These are phyloP conservation scores for Moricandia moricandioides DNA, from an alignment of 345 rosid species.

Conservation along the genomic window DNA sequence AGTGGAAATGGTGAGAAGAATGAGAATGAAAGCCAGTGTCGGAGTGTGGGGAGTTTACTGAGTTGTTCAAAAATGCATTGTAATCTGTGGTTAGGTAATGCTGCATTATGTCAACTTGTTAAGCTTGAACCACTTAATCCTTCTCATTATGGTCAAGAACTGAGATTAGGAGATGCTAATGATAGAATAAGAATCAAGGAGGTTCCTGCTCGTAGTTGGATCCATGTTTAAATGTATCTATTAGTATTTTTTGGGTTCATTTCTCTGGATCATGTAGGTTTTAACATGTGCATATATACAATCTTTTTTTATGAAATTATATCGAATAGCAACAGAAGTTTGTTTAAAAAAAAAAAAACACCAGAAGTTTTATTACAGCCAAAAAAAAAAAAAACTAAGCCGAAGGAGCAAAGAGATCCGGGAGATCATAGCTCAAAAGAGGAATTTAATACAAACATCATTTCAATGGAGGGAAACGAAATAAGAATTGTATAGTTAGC, in stretches of 20 bases:
- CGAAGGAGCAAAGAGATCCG: too few species aligned
- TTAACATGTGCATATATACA: background rate
- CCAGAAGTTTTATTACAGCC: too few species aligned
- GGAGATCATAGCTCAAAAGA: too few species aligned
- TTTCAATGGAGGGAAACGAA: too few species aligned
- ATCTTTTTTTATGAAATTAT: too few species aligned
- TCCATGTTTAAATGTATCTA: constrained; percentile 26
- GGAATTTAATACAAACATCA: too few species aligned
- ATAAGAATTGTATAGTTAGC: too few species aligned
- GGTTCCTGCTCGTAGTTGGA: constrained; percentile 57
- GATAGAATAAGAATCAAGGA: constrained; percentile 39
- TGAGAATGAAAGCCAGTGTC: constrained; percentile 57
- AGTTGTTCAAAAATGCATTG: constrained; percentile 55
- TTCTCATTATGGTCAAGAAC: constrained; percentile 44
- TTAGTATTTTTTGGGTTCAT: background rate
- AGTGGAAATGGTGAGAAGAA: constrained; percentile 39
- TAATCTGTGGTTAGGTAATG: constrained; percentile 49
- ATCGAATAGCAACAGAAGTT: too few species aligned
- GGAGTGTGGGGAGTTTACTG: constrained; percentile 61
- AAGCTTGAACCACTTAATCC: constrained; percentile 57
- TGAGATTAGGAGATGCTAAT: constrained; percentile 45
- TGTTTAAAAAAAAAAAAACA: too few species aligned
- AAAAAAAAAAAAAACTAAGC: too few species aligned
- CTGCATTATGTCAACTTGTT: constrained; percentile 45
- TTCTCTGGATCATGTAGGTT: background rate